A percentile compares a stretch with the other conserved stretches of the same genome.
Conservation (phyloP, 768 basidiomycete species). For the Kwoniella europaea region DNA sequence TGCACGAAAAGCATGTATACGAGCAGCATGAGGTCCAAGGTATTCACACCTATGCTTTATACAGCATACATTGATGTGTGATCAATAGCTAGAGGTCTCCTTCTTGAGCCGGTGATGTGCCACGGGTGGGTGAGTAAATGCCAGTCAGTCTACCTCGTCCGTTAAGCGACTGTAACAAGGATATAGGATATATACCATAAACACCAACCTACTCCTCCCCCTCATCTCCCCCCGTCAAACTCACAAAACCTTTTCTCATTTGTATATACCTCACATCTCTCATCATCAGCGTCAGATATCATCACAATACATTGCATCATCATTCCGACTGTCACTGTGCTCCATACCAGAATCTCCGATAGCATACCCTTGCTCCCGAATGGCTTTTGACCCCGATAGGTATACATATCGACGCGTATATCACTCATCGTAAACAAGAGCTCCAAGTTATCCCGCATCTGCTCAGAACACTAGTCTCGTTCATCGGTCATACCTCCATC, state of each 20-base stretch:
- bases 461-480: not conserved
- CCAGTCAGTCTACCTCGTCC: not conserved
- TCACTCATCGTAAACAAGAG: not conserved
- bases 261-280: conserved; percentile 10
- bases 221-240: not conserved
- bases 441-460: not conserved
- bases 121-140: not conserved
- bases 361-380: not conserved
- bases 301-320: conserved; percentile 12
- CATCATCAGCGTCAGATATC: not conserved
- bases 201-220: conserved; percentile 6
- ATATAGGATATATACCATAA: not conserved
- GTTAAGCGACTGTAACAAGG: conserved; percentile 5
- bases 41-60: not conserved
- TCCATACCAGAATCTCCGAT: not conserved
- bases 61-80: not conserved
- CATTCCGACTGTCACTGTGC: not conserved
- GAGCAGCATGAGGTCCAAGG: not conserved
- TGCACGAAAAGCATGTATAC: not conserved
- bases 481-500: not conserved
- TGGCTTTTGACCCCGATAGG: not conserved
- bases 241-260: conserved; percentile 4
- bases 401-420: not conserved
- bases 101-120: conserved; percentile 7
- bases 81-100: not conserved